These are phyloP conservation scores for Deuterostichococcus epilithicus DNA, from an alignment of 139 green algal genomes.

Conservation along the genomic window DNA sequence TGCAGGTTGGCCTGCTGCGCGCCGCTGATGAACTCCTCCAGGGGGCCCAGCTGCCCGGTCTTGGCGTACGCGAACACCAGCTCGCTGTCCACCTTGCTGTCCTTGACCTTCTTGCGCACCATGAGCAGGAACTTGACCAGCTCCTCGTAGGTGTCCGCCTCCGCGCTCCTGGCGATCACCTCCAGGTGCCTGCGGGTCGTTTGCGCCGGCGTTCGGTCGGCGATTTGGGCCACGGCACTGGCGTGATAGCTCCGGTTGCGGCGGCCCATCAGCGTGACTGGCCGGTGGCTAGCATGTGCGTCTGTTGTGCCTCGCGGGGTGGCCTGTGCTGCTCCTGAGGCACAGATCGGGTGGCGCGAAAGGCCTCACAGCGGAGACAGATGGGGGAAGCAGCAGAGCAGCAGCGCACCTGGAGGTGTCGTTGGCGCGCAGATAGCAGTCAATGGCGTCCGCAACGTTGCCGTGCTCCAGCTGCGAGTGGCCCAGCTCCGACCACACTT, in stretches of 20 bases:
- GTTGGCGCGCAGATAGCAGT: conserved; percentile 79
- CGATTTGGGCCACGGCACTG: too few species aligned
- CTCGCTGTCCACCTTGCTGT: conserved; percentile 91
- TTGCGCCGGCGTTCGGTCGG: too few species aligned
- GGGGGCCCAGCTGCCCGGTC: conserved; percentile 73
- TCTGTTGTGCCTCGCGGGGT: too few species aligned
- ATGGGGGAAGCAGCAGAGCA: too few species aligned
- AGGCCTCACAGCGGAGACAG: too few species aligned
- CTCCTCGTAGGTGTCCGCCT: conserved; percentile 69
- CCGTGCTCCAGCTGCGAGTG: conserved; percentile 82
- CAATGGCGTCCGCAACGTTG: conserved; percentile 78
- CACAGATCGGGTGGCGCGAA: too few species aligned
- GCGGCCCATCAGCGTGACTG: too few species aligned
- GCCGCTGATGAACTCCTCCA: conserved; percentile 93
- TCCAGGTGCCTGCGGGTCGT: conserved; percentile 16
- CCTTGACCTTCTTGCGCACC: conserved; percentile 92
- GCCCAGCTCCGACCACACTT: conserved; percentile 90
- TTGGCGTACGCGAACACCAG: conserved; percentile 94
- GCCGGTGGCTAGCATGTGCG: too few species aligned
- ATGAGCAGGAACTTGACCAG: conserved; percentile 97
- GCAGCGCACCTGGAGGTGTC: conserved; percentile 71
- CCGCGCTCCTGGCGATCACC: conserved; percentile 56
- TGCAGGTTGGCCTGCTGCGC: conserved; percentile 76
- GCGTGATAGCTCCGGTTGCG: too few species aligned
- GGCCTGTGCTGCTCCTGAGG: too few species aligned